Base-by-base conservation (phyloP, 495 filamentous ascomycete genomes). In the Niebla homalea region DNA sequence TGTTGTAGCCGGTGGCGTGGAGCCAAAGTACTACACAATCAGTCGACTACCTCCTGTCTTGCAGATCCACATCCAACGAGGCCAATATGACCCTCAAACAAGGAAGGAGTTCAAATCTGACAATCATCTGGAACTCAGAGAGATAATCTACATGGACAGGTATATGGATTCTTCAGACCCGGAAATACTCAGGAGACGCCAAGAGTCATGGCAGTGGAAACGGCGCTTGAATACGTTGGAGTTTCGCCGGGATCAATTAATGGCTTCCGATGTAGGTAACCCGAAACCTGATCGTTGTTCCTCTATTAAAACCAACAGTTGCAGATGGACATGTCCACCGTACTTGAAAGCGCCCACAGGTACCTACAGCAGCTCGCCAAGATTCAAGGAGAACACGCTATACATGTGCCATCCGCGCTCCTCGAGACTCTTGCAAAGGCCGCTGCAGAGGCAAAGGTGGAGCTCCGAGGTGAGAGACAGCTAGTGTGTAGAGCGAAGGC, bases 51-150 rank as follows among this genome's bases (percentile, higher is more conserved):
- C 92, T 3, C 90, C 89, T 0, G 74, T 97, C 41, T 69, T 96
- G 15, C 88, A 95, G 61, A 79, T 98, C 40, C 85, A 87, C 56
- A 85, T 96, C 18, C 85, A 90, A 57, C 78, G 92, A 19, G 80
- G 82, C 8, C 79, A 81, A 32, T 89, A 77, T 44, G 80, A 85
- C 46, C 67, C 71, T 0, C 67, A 68, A n/a, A 76, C 67, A 48
- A 74, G 76, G 44, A 66, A 65, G 20, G 70, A 78, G 2, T 81
- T 74, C 59, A 96, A 95, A 55, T 87, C 87, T 10, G 79, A 81
- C 23, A 80, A 89, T 44, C 84, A 85, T 36, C 70, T 97, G 18
- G 69, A 74, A 12, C 74, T 98, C 20, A 75, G 78, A 16, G 80
- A 90, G 45, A 79, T 74, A 2, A 76, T 98, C 29, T 96, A 84